Evolutionary conservation across 305 asterid species (phyloP).

Genomic region (Solanum aculeatissimum): DNA sequence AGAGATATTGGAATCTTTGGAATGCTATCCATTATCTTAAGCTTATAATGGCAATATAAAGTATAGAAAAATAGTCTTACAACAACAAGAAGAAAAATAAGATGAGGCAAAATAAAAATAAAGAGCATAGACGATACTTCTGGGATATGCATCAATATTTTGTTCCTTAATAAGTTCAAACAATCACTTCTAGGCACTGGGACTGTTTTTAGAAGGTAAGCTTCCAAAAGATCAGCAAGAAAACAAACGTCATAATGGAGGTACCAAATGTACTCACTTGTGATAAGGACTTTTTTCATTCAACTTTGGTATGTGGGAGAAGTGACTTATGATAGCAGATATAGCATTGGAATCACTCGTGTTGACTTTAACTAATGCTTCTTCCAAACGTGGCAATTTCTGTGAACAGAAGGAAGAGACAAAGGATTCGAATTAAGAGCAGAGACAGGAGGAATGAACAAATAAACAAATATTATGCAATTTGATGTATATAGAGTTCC

Average conservation of each 20-base stretch:
- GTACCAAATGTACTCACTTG: conserved; percentile 6
- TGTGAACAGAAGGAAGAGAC: conserved; percentile 13
- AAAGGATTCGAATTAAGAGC: neutral
- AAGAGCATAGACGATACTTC: neutral
- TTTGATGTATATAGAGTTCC: neutral
- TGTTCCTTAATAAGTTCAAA: neutral
- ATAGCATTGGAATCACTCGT: conserved; percentile 34
- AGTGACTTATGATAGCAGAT: conserved; percentile 28
- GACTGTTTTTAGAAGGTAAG: neutral
- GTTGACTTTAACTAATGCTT: conserved; percentile 33
- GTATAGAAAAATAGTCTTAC: neutral
- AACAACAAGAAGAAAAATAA: neutral
- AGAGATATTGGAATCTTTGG: neutral
- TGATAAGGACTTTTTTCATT: neutral
- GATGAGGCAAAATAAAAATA: neutral
- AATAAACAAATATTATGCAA: neutral
- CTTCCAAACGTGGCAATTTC: conserved; percentile 37
- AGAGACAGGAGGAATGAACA: neutral
- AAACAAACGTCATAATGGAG: neutral
- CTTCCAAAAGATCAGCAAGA: neutral
- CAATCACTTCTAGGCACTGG: neutral
- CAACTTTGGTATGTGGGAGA: neutral
- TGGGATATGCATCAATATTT: neutral
- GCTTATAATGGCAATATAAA: neutral
- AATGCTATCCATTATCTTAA: neutral